Evolutionary conservation across 192 early-diverging fungal species (phyloP), one percentile per base, ranked within the genome.

Genomic region (Backusella macrospora): DNA sequence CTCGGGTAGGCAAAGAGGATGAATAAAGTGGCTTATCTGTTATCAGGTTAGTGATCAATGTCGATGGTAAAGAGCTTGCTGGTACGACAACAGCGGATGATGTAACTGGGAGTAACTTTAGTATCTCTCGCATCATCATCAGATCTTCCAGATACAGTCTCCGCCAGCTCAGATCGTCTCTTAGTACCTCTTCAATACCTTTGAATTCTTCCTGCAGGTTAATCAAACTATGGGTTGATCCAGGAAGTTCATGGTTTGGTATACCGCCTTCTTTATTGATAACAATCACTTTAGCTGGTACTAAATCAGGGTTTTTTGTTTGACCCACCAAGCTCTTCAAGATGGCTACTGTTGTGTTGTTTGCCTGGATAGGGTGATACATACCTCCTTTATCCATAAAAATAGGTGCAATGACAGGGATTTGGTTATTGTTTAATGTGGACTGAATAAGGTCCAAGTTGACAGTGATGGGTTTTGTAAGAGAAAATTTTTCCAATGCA

Each of bases 141-240:
- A 94, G 80, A 26, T 88, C 84, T 16, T 83, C 74, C 9, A 83
- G 77, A 65, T 84, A 74, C 3, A 76, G 49, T 1, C 66, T 18
- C 13, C 80, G 70, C 81, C 77, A 78, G 26, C 45, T 13, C 13
- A 69, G 62, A 64, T 77, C 65, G 3, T 49, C 18, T 21, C 72
- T 13, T 65, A 85, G 85, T 4, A 39, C 70, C 4, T 77, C 65
- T 0, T 80, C 46, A 16, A 96, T 85, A 5, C 78, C 73, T 8
- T 75, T 76, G 73, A 87, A 92, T 78, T 96, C 95, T 70, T 94
- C 91, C 71, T 90, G 84, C 13, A 96, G 83, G 70, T 96, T 97
- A 26, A 96, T 83, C 49, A 97, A 88, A 67, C 92, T 85, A 47
- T 91, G 90, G 1, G 85, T 83, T 18, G 83, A 81, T 1, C 87